Conservation (phyloP, 1,284 basidiomycete genomes). For the Pseudomicrostroma phylloplanum region DNA sequence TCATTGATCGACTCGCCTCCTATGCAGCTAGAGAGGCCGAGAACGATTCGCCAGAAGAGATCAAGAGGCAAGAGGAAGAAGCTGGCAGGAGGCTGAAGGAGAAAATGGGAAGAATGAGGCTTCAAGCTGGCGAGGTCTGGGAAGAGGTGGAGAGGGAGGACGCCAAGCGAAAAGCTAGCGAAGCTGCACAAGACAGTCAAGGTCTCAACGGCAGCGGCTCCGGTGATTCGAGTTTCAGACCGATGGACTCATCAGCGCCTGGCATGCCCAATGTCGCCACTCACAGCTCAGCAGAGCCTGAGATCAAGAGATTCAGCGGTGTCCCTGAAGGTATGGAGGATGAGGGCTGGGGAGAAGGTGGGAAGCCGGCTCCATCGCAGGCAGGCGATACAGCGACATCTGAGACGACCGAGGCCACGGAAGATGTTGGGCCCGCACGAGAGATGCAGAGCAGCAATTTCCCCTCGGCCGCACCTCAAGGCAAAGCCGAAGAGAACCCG, state of each 20-base stretch:
- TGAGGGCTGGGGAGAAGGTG: conserved; percentile 29
- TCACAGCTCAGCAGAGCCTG: conserved; percentile 35
- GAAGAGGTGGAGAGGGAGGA: conserved; percentile 38
- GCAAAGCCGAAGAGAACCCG: conserved; percentile 6
- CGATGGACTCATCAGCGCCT: conserved; percentile 29
- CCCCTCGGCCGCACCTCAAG: conserved; percentile 17
- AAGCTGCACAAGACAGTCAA: neutral
- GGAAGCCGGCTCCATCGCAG: conserved; percentile 12
- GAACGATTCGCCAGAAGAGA: conserved; percentile 46
- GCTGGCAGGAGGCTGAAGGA: conserved; percentile 39
- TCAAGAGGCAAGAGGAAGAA: conserved; percentile 45
- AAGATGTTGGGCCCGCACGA: conserved; percentile 7
- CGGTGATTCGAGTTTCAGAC: neutral
- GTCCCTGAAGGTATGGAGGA: conserved; percentile 43
- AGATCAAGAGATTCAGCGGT: conserved; percentile 13
- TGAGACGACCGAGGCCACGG: neutral
- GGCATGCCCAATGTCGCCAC: conserved; percentile 36
- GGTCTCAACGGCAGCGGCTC: neutral
- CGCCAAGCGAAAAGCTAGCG: neutral
- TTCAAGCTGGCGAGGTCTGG: conserved; percentile 30
- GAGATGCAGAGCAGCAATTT: conserved; percentile 19
- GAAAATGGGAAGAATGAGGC: conserved; percentile 38
- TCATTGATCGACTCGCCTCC: conserved; percentile 48
- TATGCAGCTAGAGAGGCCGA: conserved; percentile 48
- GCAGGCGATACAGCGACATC: neutral